Evolutionary conservation across 768 basidiomycete genomes (phyloP).

Genomic region (Pulveroboletus sp.): DNA sequence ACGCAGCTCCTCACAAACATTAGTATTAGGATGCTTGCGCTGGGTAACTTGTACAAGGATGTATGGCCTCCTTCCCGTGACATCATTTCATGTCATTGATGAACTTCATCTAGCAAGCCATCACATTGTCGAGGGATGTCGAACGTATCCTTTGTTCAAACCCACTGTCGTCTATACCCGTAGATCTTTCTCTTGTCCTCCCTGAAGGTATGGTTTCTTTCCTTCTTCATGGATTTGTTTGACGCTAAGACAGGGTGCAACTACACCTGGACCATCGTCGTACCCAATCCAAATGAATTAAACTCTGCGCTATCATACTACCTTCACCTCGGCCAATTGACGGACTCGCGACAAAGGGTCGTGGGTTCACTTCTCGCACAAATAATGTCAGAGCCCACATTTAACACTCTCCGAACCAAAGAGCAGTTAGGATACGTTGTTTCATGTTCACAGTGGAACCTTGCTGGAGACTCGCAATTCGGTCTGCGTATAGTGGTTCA

Average conservation of each 20-base stretch:
- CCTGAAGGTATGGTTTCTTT: constrained; percentile 53
- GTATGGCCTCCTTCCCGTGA: constrained; percentile 41
- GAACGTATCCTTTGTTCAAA: constrained; percentile 63
- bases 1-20: constrained; percentile 58
- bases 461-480: constrained; percentile 64
- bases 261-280: constrained; percentile 57
- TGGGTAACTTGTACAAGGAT: constrained; percentile 84
- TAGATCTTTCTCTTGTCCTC: constrained; percentile 56
- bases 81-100: background rate
- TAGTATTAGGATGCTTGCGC: constrained; percentile 68
- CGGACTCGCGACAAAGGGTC: constrained; percentile 64
- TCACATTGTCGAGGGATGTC: constrained; percentile 64
- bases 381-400: constrained; percentile 88
- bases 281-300: constrained; percentile 81
- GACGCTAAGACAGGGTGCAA: constrained; percentile 55
- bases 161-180: constrained; percentile 39
- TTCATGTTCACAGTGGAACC: constrained; percentile 51
- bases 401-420: constrained; percentile 86
- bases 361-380: constrained; percentile 71
- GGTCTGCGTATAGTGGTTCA: constrained; percentile 86
- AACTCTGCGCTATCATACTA: constrained; percentile 90
- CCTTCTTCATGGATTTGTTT: constrained; percentile 1
- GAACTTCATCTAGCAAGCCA: constrained; percentile 60
- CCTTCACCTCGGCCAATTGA: constrained; percentile 69
- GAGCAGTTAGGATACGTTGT: constrained; percentile 97